Percentiles rank a stretch among this genome's conserved stretches.
These are phyloP conservation scores for Micractinium sp. DNA, from an alignment of 139 green algal species.

Conservation along the genomic window DNA sequence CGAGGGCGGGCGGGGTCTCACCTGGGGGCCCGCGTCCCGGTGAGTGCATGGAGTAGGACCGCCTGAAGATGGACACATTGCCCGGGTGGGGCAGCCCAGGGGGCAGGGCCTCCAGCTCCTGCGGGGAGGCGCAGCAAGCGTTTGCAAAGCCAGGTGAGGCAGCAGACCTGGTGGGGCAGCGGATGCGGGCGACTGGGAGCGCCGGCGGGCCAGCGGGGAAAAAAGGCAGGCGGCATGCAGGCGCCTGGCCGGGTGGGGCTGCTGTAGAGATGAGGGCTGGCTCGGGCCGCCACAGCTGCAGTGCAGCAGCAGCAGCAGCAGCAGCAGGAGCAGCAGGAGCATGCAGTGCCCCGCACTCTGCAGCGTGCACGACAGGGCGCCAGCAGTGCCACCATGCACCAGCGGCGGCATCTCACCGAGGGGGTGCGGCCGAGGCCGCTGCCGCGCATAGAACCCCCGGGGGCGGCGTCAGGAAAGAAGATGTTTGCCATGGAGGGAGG, in stretches of 20 bases:
- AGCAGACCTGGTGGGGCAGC: too few relatives aligned
- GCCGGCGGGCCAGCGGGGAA: too few relatives aligned
- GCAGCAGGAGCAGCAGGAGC: neutral
- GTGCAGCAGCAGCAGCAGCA: neutral
- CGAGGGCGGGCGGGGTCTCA: neutral
- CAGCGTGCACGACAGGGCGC: too few relatives aligned
- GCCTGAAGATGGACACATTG: neutral
- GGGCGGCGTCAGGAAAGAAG: constrained; percentile 6
- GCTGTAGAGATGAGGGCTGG: too few relatives aligned
- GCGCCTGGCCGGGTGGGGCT: too few relatives aligned
- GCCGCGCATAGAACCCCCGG: neutral
- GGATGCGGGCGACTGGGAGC: too few relatives aligned
- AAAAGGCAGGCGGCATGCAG: too few relatives aligned
- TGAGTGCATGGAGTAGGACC: constrained; percentile 17
- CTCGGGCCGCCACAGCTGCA: neutral
- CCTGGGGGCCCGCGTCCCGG: neutral
- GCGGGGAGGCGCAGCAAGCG: too few relatives aligned
- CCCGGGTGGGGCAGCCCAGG: too few relatives aligned
- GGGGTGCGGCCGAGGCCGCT: neutral
- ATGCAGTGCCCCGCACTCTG: neutral
- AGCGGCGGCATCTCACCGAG: neutral
- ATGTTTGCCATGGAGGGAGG: neutral
- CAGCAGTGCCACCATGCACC: too few relatives aligned
- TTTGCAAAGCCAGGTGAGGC: too few relatives aligned
- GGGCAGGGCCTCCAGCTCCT: too few relatives aligned